A percentile compares a stretch with the other conserved stretches of the same genome.
These are phyloP conservation scores for Cyberlindnera galapagoensis DNA, from an alignment of 805 yeast species.

Conservation along the genomic window DNA sequence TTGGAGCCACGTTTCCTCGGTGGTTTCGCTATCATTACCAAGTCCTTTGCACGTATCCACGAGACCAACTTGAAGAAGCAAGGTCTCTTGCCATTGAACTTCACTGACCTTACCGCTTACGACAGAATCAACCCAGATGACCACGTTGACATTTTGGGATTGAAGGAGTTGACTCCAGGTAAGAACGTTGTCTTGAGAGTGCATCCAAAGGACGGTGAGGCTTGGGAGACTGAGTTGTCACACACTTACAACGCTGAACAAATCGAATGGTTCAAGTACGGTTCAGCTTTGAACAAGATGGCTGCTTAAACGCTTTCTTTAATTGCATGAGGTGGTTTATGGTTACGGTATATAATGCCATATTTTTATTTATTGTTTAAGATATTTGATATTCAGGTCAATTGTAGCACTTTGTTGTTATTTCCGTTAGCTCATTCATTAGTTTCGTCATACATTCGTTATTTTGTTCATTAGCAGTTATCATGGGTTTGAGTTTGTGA, in stretches of 20 bases:
- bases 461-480: too few relatives aligned
- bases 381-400: too few relatives aligned
- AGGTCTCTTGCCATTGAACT: constrained; percentile 97
- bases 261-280: constrained; percentile 98
- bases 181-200: constrained; percentile 77
- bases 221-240: constrained; percentile 87
- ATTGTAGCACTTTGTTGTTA: too few relatives aligned
- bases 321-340: constrained; percentile 2
- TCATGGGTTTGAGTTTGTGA: too few relatives aligned
- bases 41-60: constrained; percentile 97
- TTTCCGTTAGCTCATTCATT: too few relatives aligned
- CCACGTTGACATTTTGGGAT: constrained; percentile 80
- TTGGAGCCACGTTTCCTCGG: constrained; percentile 99
- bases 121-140: constrained; percentile 91
- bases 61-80: constrained; percentile 99
- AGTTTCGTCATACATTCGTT: too few relatives aligned
- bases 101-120: constrained; percentile 81
- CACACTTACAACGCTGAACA: constrained; percentile 97
- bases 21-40: constrained; percentile 96
- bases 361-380: too few relatives aligned
- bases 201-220: constrained; percentile 61
- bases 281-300: constrained; percentile 98
- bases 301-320: constrained; percentile 31
- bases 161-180: constrained; percentile 86
- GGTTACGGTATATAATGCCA: too few relatives aligned